A percentile compares a stretch with the other conserved stretches of the same genome.
Evolutionary conservation across 2,329 filamentous ascomycete genomes (phyloP).

Genomic region (Penicillium sp.): DNA sequence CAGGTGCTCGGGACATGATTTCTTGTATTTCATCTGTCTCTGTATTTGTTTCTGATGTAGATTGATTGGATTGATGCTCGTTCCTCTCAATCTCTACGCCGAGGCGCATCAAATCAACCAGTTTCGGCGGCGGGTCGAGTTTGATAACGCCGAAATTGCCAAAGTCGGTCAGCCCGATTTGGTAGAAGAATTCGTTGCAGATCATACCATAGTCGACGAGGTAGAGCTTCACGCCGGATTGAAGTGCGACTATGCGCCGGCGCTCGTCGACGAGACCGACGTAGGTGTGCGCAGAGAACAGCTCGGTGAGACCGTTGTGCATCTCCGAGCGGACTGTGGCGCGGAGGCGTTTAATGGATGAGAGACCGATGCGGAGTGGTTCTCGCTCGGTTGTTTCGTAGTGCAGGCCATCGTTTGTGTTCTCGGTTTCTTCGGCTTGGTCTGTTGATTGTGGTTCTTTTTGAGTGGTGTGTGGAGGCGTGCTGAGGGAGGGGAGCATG

Average conservation of each 20-base stretch:
- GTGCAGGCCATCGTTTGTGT: conserved; percentile 53
- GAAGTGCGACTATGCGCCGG: conserved; percentile 84
- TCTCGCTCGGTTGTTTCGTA: conserved; percentile 72
- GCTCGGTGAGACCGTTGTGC: conserved; percentile 80
- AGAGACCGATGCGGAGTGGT: conserved; percentile 66
- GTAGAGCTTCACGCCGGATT: conserved; percentile 87
- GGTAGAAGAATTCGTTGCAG: conserved; percentile 90
- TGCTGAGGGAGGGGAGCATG: conserved; percentile 69
- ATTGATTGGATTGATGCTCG: background rate
- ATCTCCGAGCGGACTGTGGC: conserved; percentile 74
- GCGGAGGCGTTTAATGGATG: conserved; percentile 81
- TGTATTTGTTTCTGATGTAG: conserved; percentile 7
- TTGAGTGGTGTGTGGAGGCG: conserved; percentile 17
- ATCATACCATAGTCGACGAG: conserved; percentile 88
- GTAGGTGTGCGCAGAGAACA: conserved; percentile 84
- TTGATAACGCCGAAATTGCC: conserved; percentile 85
- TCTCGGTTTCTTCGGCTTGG: conserved; percentile 18
- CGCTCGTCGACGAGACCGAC: conserved; percentile 87
- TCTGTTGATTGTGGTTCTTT: conserved; percentile 10
- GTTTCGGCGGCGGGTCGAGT: conserved; percentile 69
- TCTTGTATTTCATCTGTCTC: conserved; percentile 45
- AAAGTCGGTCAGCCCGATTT: conserved; percentile 90
- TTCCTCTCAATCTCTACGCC: conserved; percentile 67
- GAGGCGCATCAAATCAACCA: conserved; percentile 67
- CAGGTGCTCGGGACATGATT: conserved; percentile 63